Evolutionary conservation across 805 yeast species (phyloP).

Genomic region (Cyberlindnera meyerae): DNA sequence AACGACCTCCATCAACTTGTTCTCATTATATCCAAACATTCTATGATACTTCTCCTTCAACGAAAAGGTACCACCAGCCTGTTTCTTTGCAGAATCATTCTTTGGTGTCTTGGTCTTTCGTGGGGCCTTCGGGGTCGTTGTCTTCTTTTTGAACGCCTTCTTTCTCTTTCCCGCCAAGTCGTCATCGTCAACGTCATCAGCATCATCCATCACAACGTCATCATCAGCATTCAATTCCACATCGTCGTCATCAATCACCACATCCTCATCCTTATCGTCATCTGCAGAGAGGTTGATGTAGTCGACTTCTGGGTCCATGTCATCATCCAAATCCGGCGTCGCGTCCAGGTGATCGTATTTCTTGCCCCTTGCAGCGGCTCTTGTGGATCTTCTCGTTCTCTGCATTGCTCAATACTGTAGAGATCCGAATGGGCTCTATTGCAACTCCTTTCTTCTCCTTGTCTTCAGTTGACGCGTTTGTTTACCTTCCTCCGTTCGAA

Average conservation of each 20-base stretch:
- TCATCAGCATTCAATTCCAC: constrained; percentile 4
- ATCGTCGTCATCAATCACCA: constrained; percentile 3
- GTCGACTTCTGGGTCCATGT: constrained; percentile 2
- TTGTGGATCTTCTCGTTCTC: constrained; percentile 1
- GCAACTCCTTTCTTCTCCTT: neutral
- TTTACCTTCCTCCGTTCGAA: constrained; percentile 5
- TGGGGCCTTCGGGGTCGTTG: constrained; percentile 5
- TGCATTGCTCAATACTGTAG: neutral
- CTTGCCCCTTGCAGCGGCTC: constrained; percentile 3
- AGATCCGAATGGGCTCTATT: too few species aligned
- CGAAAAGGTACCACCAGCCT: constrained; percentile 29
- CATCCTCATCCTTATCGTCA: too few species aligned
- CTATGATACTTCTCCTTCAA: constrained; percentile 38
- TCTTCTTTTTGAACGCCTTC: constrained; percentile 28
- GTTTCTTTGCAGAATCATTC: constrained; percentile 15
- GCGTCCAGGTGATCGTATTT: neutral
- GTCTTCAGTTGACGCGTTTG: neutral
- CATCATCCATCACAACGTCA: constrained; percentile 27
- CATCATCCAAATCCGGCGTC: constrained; percentile 1
- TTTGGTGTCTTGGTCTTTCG: constrained; percentile 14
- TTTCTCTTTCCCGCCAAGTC: constrained; percentile 2
- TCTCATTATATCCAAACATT: constrained; percentile 47
- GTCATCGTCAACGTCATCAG: constrained; percentile 30
- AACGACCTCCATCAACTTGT: constrained; percentile 37
- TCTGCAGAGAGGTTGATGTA: constrained; percentile 6